phyloP scores from a whole-genome alignment of 2,329 filamentous ascomycete genomes.

The Aspergillus bombycis region DNA sequence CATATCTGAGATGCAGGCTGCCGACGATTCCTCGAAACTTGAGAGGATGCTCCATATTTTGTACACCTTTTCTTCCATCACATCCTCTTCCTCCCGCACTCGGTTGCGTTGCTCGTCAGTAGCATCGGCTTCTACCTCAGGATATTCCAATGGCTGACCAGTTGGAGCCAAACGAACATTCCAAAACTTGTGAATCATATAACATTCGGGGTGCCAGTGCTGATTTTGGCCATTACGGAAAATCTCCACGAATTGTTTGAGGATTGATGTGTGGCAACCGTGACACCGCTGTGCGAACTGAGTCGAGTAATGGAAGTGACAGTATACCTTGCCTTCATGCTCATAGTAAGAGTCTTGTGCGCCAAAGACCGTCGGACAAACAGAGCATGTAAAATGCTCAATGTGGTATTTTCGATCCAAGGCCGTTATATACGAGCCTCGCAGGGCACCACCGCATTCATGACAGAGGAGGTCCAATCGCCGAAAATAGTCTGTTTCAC shows the following conservation, averaged over 20 bases:
- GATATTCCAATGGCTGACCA: conserved; percentile 53
- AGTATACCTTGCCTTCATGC: conserved; percentile 94
- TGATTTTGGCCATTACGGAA: conserved; percentile 97
- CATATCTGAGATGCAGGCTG: conserved; percentile 99
- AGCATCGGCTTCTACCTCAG: conserved; percentile 57
- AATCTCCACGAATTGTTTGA: conserved; percentile 99
- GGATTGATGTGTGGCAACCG: conserved; percentile 92
- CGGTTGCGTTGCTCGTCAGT: conserved; percentile 70
- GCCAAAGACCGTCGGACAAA: conserved; percentile 96
- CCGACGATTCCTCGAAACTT: conserved; percentile 95
- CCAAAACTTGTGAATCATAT: conserved; percentile 99
- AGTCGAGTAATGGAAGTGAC: conserved; percentile 98
- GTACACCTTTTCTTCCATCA: conserved; percentile 96
- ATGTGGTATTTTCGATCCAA: conserved; percentile 98
- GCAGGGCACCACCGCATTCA: conserved; percentile 87
- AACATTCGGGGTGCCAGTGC: conserved; percentile 99
- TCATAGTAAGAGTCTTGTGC: conserved; percentile 99
- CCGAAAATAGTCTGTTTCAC: conserved; percentile 97
- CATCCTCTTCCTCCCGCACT: conserved; percentile 84
- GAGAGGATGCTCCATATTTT: conserved; percentile 98
- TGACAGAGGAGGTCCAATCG: conserved; percentile 88
- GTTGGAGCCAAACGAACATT: conserved; percentile 81
- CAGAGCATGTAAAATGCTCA: conserved; percentile 97
- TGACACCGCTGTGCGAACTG: conserved; percentile 96
- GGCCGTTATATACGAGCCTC: conserved; percentile 97